A percentile compares a stretch with the other conserved stretches of the same genome.
Evolutionary conservation across 2,329 filamentous ascomycete species (phyloP).

Genomic region (Zelopaecilomyces penicillatus): DNA sequence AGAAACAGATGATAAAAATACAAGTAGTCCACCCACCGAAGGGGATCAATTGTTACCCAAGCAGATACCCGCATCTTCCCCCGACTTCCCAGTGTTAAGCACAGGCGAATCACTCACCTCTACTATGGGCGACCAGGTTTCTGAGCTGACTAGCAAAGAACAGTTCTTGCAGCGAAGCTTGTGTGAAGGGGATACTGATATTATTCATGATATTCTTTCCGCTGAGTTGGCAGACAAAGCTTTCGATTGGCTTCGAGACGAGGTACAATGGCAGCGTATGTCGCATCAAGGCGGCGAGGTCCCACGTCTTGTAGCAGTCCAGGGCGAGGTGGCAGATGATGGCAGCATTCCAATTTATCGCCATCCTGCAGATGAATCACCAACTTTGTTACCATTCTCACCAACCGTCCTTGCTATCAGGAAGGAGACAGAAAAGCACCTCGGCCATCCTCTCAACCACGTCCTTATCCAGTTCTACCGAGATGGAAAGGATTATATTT

Average conservation of each 20-base stretch:
- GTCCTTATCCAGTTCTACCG: constrained; percentile 90
- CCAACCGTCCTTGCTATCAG: constrained; percentile 62
- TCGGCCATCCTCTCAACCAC: constrained; percentile 82
- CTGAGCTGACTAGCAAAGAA: not conserved
- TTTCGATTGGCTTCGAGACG: constrained; percentile 62
- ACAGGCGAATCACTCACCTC: too few species aligned
- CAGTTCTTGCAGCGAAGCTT: constrained; percentile 39
- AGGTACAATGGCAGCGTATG: constrained; percentile 88
- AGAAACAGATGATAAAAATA: too few species aligned
- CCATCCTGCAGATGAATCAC: constrained; percentile 83
- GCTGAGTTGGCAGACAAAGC: constrained; percentile 44
- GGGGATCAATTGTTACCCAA: too few species aligned
- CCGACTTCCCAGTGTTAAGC: too few species aligned
- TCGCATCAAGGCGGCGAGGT: constrained; percentile 86
- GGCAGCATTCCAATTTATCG: constrained; percentile 85
- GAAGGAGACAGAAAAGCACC: constrained; percentile 55
- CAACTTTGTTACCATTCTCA: constrained; percentile 68
- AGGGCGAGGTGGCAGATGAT: constrained; percentile 61
- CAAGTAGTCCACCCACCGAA: too few species aligned
- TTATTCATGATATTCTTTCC: constrained; percentile 64
- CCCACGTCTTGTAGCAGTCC: constrained; percentile 81
- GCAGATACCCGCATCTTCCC: too few species aligned
- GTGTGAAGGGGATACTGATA: constrained; percentile 72
- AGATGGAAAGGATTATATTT: constrained; percentile 82
- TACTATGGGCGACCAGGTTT: not conserved